These are phyloP conservation scores for Blastocystis sp. DNA, from an alignment of 352 stramenopile genomes.

Conservation along the genomic window DNA sequence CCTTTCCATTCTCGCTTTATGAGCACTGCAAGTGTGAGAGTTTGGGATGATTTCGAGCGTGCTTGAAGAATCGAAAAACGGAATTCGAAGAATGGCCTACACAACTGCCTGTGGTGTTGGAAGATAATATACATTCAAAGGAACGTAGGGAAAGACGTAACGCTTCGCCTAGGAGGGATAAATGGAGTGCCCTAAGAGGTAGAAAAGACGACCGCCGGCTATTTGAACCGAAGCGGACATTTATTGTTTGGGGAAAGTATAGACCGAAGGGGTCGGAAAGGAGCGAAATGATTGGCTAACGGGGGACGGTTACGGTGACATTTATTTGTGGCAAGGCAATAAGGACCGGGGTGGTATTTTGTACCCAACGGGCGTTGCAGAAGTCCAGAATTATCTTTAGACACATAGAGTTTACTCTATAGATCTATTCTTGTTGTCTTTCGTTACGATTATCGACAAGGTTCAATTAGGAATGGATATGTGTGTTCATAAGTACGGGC, in stretches of 20 bases:
- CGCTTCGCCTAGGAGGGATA: neutral
- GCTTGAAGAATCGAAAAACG: too few species aligned
- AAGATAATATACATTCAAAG: too few species aligned
- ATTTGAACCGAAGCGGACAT: neutral
- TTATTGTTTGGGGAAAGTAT: neutral
- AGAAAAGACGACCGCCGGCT: constrained; percentile 6
- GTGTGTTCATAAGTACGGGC: constrained; percentile 39
- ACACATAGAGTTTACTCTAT: constrained; percentile 52
- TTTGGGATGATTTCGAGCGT: too few species aligned
- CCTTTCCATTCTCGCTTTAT: too few species aligned
- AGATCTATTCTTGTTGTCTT: constrained; percentile 69
- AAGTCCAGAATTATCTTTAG: constrained; percentile 31
- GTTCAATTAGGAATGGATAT: constrained; percentile 64
- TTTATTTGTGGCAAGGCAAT: constrained; percentile 59
- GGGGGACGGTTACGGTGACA: neutral
- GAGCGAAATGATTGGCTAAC: neutral
- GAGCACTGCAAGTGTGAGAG: too few species aligned
- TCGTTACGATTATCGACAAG: constrained; percentile 14
- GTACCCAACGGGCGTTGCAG: constrained; percentile 18
- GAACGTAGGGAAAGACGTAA: neutral
- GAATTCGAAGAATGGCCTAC: too few species aligned
- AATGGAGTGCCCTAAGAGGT: neutral
- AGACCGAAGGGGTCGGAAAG: neutral
- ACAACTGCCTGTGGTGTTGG: too few species aligned
- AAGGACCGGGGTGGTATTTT: constrained; percentile 42